A percentile compares a stretch with the other conserved stretches of the same genome.
Conservation (phyloP, 1,284 basidiomycete species). For the Marasmius tenuissimus region DNA sequence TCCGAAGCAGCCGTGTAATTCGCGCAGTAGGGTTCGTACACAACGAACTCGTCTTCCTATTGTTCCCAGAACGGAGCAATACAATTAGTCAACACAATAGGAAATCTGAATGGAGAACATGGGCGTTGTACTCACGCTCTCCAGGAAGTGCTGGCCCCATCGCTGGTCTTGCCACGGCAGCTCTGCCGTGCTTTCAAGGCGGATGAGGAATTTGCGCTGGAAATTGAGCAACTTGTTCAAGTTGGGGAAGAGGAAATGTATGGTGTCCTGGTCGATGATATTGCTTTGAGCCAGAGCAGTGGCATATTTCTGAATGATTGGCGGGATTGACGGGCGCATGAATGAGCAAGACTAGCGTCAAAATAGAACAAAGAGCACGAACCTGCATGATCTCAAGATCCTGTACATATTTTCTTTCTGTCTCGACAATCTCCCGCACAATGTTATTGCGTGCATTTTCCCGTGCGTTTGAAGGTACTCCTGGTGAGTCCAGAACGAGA, state of each 20-base stretch:
- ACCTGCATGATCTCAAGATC: slow-evolving; percentile 98
- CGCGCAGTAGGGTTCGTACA: slow-evolving; percentile 97
- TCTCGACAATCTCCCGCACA: slow-evolving; percentile 86
- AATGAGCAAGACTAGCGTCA: slow-evolving; percentile 7
- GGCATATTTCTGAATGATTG: slow-evolving; percentile 68
- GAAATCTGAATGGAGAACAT: slow-evolving; percentile 34
- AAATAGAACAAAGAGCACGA: slow-evolving; percentile 23
- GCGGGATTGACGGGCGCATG: slow-evolving; percentile 13
- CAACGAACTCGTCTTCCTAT: slow-evolving; percentile 92
- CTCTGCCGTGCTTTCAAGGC: slow-evolving; percentile 85
- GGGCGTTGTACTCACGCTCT: slow-evolving; percentile 60
- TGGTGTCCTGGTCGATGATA: slow-evolving; percentile 90
- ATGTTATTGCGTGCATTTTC: slow-evolving; percentile 78
- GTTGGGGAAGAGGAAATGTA: slow-evolving; percentile 95
- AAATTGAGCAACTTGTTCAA: slow-evolving; percentile 96
- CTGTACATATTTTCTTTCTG: slow-evolving; percentile 97
- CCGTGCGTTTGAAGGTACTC: slow-evolving; percentile 50
- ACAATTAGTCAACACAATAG: slow-evolving; percentile 35
- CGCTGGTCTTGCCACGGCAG: slow-evolving; percentile 83
- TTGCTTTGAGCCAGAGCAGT: slow-evolving; percentile 79
- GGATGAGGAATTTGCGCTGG: slow-evolving; percentile 95
- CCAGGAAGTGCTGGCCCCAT: slow-evolving; percentile 85
- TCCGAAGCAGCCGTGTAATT: slow-evolving; percentile 91
- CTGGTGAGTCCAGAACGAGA: slow-evolving; percentile 41
- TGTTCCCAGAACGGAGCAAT: slow-evolving; percentile 38